A percentile compares a stretch with the other conserved stretches of the same genome.
Evolutionary conservation across 2,329 filamentous ascomycete species (phyloP).

Genomic region (Elsinoe ampelina): DNA sequence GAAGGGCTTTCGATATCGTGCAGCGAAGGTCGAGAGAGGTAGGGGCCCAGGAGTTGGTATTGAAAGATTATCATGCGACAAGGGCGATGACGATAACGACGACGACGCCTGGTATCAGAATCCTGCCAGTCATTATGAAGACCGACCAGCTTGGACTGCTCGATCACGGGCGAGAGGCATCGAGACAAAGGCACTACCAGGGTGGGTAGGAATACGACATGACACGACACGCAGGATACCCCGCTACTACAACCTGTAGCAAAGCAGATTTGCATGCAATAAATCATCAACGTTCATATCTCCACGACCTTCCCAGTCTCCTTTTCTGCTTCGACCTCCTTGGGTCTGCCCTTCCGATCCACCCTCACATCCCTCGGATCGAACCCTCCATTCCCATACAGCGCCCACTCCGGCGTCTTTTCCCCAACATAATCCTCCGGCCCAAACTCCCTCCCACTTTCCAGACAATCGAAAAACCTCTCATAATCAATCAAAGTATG

Average conservation of each 20-base stretch:
- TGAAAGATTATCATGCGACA: too few species aligned
- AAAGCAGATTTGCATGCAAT: not conserved
- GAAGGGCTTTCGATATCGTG: too few species aligned
- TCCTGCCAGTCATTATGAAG: too few species aligned
- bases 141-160: too few species aligned
- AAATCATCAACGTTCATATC: not conserved
- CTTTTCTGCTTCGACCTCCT: not conserved
- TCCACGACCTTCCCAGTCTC: not conserved
- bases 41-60: too few species aligned
- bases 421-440: slow-evolving; percentile 86
- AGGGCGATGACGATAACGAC: not conserved
- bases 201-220: too few species aligned
- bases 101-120: too few species aligned
- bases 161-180: too few species aligned
- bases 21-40: too few species aligned
- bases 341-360: slow-evolving; percentile 60
- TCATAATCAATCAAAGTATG: slow-evolving; percentile 87
- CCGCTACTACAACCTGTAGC: too few species aligned
- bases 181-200: too few species aligned
- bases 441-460: slow-evolving; percentile 56
- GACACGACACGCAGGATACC: too few species aligned
- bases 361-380: slow-evolving; percentile 83
- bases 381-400: slow-evolving; percentile 90
- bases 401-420: slow-evolving; percentile 84
- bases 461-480: slow-evolving; percentile 74